A percentile compares a stretch with the other conserved stretches of the same genome.
These are phyloP conservation scores for Phytophthora quininea DNA, from an alignment of 352 stramenopile species.

Conservation along the genomic window DNA sequence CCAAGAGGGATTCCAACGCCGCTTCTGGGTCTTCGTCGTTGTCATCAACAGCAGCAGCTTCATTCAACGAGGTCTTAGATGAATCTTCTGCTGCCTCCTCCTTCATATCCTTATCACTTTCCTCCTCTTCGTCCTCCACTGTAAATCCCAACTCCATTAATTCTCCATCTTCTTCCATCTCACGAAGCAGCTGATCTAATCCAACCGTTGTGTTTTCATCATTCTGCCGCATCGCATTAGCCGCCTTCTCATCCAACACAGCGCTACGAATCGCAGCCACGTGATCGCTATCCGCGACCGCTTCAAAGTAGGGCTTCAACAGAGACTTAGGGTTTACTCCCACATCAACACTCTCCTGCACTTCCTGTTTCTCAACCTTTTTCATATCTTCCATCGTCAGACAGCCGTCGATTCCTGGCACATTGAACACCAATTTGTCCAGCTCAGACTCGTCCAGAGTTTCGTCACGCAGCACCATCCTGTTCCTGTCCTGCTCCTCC, in stretches of 20 bases:
- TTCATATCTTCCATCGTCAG: conserved; percentile 59
- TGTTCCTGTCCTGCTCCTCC: conserved; percentile 49
- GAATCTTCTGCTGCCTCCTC: conserved; percentile 2
- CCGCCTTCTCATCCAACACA: conserved; percentile 71
- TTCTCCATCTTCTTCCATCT: conserved; percentile 76
- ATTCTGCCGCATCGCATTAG: conserved; percentile 55
- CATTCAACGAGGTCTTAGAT: neutral
- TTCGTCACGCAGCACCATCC: conserved; percentile 34
- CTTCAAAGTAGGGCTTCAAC: conserved; percentile 75
- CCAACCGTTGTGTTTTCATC: conserved; percentile 61
- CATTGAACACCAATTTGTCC: conserved; percentile 50
- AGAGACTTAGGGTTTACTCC: conserved; percentile 59
- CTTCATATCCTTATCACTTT: conserved; percentile 15
- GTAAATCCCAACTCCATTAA: conserved; percentile 65
- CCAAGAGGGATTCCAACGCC: conserved; percentile 59
- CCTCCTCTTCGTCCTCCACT: conserved; percentile 40
- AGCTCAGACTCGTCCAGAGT: conserved; percentile 40
- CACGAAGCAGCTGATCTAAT: conserved; percentile 70
- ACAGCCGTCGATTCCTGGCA: conserved; percentile 59
- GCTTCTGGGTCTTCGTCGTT: conserved; percentile 46
- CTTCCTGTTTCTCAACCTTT: conserved; percentile 23
- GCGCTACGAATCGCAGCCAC: conserved; percentile 58
- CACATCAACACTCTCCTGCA: conserved; percentile 33
- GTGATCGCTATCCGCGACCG: conserved; percentile 55
- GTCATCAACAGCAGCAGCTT: conserved; percentile 1